Conservation (phyloP, 2,329 filamentous ascomycete species). For the Decorospora gaudefroyi region DNA sequence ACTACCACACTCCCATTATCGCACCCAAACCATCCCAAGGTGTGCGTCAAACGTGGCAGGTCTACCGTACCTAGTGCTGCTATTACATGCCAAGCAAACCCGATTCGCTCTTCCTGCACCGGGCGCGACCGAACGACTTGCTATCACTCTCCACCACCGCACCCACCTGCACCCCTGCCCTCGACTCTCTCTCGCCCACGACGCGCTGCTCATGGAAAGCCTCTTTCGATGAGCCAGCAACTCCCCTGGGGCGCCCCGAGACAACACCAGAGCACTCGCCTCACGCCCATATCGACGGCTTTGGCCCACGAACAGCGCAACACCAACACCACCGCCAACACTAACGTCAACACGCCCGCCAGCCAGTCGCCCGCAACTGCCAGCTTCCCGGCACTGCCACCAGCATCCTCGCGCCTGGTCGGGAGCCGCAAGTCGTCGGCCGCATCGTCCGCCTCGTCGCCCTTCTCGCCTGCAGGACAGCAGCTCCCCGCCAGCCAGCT, state of each 20-base stretch:
- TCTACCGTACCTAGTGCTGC: conserved; percentile 12
- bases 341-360: conserved; percentile 57
- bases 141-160: conserved; percentile 22
- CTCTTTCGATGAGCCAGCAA: conserved; percentile 57
- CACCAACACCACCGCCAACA: conserved; percentile 49
- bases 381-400: conserved; percentile 59
- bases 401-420: conserved; percentile 55
- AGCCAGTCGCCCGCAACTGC: conserved; percentile 58
- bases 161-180: conserved; percentile 24
- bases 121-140: conserved; percentile 18
- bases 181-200: conserved; percentile 32
- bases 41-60: conserved; percentile 12
- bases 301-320: conserved; percentile 52
- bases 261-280: conserved; percentile 60
- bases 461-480: conserved; percentile 61
- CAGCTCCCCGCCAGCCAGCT: conserved; percentile 58
- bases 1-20: too few relatives aligned
- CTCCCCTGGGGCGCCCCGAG: conserved; percentile 61
- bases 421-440: conserved; percentile 60
- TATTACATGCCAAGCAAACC: conserved; percentile 13
- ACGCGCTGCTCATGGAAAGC: conserved; percentile 50
- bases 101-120: conserved; percentile 14
- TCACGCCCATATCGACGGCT: conserved; percentile 60
- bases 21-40: too few relatives aligned
- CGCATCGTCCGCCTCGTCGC: conserved; percentile 59